Base-by-base conservation (phyloP, 1,284 basidiomycete genomes). In the Sporisorium exsertum region DNA sequence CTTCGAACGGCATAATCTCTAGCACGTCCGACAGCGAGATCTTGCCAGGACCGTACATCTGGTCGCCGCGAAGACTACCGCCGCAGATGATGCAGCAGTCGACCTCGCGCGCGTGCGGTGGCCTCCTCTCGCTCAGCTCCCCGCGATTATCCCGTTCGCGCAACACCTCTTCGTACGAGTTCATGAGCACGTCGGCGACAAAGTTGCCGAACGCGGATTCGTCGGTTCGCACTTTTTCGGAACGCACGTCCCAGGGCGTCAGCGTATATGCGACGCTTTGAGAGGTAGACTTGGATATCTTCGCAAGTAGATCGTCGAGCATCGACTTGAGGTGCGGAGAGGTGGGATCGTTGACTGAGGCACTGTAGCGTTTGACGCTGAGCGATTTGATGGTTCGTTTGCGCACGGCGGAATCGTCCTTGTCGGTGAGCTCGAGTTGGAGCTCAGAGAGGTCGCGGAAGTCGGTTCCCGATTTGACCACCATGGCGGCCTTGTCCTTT, bases 1-100 rank as follows among this genome's bases (percentile, higher is more conserved):
- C 94, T 69, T 94, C 92, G 72, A 95, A 97, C 0, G 94, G 94
- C 53, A 96, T 86, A 35, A 96, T 94, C 83, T 95, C 94, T 47
- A 94, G 77, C 55, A 94, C 90, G 79, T 96, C 92, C 0, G 93
- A 93, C 0, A 97, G 88, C 0, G 92, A 93, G 62, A 95, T 88
- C 54, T 88, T 87, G 1, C 93, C 92, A 0, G 93, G 92, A 1
- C 77, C 78, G 85, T 96, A 96, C 6, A 90, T 87, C 2, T 92
- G 92, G 84, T 96, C 94, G 4, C 94, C 94, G 42, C 94, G 90
- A 49, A 96, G 86, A 1, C 93, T 94, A 3, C 94, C 94, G 16
- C 80, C 80, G 58, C 79, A 81, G 20, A 81, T 81, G 13, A 81
- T 49, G 47, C 55, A 59, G 32, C 72, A 76, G 57, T 81, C 81